A percentile compares a stretch with the other conserved stretches of the same genome.
These are phyloP conservation scores for Yarrowia sp. DNA, from an alignment of 805 yeast genomes.

Conservation along the genomic window DNA sequence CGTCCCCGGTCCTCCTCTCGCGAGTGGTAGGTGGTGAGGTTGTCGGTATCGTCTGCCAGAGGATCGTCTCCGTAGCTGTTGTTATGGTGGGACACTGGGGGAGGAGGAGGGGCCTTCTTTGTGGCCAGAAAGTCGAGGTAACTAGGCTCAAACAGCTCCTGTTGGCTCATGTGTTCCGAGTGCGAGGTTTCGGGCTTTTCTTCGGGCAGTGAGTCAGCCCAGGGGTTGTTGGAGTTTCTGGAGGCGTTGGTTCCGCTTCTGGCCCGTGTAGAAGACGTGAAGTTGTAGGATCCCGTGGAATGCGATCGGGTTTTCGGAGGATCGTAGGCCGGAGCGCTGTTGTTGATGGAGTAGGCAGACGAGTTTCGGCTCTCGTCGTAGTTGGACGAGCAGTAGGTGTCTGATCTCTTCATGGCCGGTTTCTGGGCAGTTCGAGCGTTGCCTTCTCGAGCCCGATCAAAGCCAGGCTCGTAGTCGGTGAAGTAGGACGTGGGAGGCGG, in stretches of 20 bases:
- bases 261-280: neutral
- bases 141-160: conserved; percentile 26
- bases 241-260: conserved; percentile 41
- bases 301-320: conserved; percentile 8
- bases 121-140: conserved; percentile 29
- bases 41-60: conserved; percentile 8
- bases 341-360: conserved; percentile 1
- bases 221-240: conserved; percentile 39
- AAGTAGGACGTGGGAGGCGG: conserved; percentile 25
- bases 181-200: conserved; percentile 12
- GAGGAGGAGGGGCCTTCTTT: conserved; percentile 30
- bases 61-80: neutral
- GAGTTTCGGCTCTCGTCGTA: conserved; percentile 12
- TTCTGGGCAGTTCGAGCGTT: neutral
- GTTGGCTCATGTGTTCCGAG: conserved; percentile 31
- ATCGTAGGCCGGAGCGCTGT: conserved; percentile 1
- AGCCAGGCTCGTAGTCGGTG: conserved; percentile 25
- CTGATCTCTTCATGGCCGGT: conserved; percentile 4
- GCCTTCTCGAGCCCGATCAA: conserved; percentile 6
- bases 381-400: conserved; percentile 12
- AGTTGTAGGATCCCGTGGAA: neutral
- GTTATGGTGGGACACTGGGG: conserved; percentile 3
- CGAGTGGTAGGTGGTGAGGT: conserved; percentile 16
- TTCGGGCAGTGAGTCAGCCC: conserved; percentile 30
- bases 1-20: conserved; percentile 9